Evolutionary conservation across 768 basidiomycete species (phyloP).

Genomic region (Collybiopsis luxurians): DNA sequence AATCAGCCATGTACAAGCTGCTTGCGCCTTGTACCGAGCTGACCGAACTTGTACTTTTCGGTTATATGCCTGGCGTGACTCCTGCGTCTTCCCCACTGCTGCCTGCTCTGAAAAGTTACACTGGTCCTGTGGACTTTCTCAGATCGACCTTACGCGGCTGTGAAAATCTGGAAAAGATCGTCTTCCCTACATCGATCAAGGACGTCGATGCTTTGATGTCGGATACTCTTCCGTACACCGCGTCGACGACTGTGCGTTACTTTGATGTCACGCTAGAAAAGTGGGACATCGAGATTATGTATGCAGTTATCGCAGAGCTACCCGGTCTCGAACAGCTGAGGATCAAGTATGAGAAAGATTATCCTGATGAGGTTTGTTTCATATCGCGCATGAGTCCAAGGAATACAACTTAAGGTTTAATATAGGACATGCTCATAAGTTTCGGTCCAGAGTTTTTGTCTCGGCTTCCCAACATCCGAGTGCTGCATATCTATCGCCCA

Average conservation of each 20-base stretch:
- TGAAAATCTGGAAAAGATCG: not conserved
- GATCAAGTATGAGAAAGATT: slow-evolving; percentile 34
- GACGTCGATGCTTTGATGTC: slow-evolving; percentile 14
- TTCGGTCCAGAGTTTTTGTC: slow-evolving; percentile 42
- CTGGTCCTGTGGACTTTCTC: not conserved
- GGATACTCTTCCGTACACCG: slow-evolving; percentile 13
- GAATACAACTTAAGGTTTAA: not conserved
- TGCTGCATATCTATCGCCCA: slow-evolving; percentile 34
- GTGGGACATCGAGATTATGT: slow-evolving; percentile 47
- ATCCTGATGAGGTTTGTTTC: slow-evolving; percentile 38
- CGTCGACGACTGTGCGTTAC: slow-evolving; percentile 24
- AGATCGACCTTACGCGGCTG: slow-evolving; percentile 1
- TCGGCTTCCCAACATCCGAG: slow-evolving; percentile 31
- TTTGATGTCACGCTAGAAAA: slow-evolving; percentile 32
- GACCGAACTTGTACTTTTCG: slow-evolving; percentile 1
- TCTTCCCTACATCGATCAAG: not conserved
- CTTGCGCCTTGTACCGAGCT: not conserved
- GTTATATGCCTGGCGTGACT: not conserved
- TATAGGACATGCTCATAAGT: slow-evolving; percentile 35
- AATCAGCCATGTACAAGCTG: not conserved
- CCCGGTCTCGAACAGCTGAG: slow-evolving; percentile 32
- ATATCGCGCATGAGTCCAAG: not conserved
- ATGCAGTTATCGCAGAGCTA: slow-evolving; percentile 39
- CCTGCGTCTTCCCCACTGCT: not conserved
- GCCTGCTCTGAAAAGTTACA: not conserved